Evolutionary conservation across 192 early-diverging fungal species (phyloP).

Genomic region (Entomortierella lignicola): DNA sequence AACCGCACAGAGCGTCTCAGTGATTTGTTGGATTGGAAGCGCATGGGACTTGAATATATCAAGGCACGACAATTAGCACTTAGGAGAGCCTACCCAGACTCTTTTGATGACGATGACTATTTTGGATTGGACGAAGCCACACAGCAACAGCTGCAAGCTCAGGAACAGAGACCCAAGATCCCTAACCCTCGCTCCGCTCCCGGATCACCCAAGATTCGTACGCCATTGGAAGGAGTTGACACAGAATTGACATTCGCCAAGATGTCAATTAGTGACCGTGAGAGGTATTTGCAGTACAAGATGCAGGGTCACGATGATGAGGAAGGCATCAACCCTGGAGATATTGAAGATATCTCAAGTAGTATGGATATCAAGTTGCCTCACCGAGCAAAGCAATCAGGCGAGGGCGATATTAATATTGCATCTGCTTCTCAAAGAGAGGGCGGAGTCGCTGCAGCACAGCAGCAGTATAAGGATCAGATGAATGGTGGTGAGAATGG

Average conservation of each 20-base stretch:
- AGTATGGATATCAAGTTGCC: conserved; percentile 24
- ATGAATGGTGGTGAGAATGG: conserved; percentile 34
- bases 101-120: conserved; percentile 75
- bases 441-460: conserved; percentile 15
- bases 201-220: conserved; percentile 79
- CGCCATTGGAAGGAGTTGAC: conserved; percentile 43
- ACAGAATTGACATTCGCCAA: conserved; percentile 47
- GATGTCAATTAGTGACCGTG: conserved; percentile 46
- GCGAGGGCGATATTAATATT: conserved; percentile 14
- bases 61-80: conserved; percentile 95
- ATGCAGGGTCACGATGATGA: conserved; percentile 47
- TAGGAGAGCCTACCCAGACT: conserved; percentile 88
- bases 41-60: conserved; percentile 98
- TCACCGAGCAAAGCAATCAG: conserved; percentile 5
- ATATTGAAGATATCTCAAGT: conserved; percentile 5
- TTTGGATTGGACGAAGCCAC: conserved; percentile 16
- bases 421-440: background rate
- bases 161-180: conserved; percentile 68
- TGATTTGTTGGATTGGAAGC: conserved; percentile 98
- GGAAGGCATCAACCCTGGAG: background rate
- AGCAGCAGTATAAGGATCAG: conserved; percentile 33
- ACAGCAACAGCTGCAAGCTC: conserved; percentile 5
- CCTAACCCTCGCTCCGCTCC: conserved; percentile 92
- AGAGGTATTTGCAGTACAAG: conserved; percentile 42
- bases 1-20: conserved; percentile 95